These are phyloP conservation scores for Kwoniella dendrophila DNA, from an alignment of 768 basidiomycete species.

Conservation along the genomic window DNA sequence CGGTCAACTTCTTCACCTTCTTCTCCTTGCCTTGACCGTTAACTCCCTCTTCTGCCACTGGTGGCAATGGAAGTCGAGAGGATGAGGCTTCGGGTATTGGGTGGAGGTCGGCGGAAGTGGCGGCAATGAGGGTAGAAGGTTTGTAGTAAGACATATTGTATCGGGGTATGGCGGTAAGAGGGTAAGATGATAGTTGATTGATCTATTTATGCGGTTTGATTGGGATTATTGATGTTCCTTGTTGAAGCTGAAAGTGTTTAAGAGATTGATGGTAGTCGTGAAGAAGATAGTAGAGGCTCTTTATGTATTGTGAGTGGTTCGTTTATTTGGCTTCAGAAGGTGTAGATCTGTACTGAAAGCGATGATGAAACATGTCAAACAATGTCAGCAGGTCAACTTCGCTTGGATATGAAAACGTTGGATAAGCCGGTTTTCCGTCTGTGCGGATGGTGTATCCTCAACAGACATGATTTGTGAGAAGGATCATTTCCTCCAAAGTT, in stretches of 20 bases:
- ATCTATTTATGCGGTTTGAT: no score
- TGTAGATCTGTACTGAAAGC: background rate
- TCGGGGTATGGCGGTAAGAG: no score
- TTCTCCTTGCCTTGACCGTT: conserved; percentile 14
- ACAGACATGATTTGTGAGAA: no score
- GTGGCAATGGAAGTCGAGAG: conserved; percentile 15
- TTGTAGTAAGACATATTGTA: conserved; percentile 21
- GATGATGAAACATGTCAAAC: conserved; percentile 1
- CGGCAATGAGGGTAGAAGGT: background rate
- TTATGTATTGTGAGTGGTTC: background rate
- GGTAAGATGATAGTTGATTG: background rate
- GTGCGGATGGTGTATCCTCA: no score
- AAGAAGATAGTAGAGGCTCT: no score
- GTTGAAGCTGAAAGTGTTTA: no score
- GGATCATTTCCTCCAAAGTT: conserved; percentile 1
- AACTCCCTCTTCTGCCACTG: background rate
- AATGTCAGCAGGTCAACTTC: conserved; percentile 8
- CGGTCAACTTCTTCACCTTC: conserved; percentile 15
- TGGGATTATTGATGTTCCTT: no score
- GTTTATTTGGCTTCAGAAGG: background rate
- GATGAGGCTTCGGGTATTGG: conserved; percentile 7
- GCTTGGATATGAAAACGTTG: background rate
- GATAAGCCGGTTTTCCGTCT: background rate
- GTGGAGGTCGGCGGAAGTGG: conserved; percentile 6
- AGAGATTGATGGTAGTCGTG: no score